Conservation (phyloP, 139 green algal species). For the Spirogloea muscicola region DNA sequence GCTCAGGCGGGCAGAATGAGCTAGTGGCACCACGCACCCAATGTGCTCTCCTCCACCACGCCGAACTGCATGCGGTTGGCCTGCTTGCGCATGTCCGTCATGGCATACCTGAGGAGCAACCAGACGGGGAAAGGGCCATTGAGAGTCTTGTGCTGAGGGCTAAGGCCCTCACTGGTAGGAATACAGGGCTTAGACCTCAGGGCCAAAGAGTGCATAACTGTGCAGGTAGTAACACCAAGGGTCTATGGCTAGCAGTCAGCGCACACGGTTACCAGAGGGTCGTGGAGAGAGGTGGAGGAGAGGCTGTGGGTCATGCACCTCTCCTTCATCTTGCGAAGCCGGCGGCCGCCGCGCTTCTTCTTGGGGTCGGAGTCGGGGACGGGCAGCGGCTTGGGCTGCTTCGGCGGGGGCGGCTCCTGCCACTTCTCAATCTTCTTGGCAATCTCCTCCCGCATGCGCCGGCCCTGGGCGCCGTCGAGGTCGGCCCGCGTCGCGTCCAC, state of each 20-base stretch:
- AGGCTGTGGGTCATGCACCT: conserved; percentile 55
- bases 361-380: conserved; percentile 81
- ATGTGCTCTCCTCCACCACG: conserved; percentile 82
- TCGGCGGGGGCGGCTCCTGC: conserved; percentile 94
- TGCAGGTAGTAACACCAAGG: no score
- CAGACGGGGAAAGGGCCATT: no score
- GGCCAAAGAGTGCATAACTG: no score
- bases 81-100: conserved; percentile 75
- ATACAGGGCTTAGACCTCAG: no score
- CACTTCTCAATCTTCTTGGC: conserved; percentile 93
- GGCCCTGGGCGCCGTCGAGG: conserved; percentile 50
- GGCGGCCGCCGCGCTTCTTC: conserved; percentile 80
- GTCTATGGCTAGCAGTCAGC: no score
- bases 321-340: conserved; percentile 92
- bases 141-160: no score
- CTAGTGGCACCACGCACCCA: no score
- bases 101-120: no score
- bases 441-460: conserved; percentile 67
- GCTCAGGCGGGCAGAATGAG: no score
- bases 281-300: no score
- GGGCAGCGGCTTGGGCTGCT: conserved; percentile 80
- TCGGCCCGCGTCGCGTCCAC: conserved; percentile 85
- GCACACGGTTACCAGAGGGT: no score
- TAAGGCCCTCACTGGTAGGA: no score
- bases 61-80: conserved; percentile 94